phyloP scores from a whole-genome alignment of 1,284 basidiomycete species.

The Butyriboletus appendiculatus region DNA sequence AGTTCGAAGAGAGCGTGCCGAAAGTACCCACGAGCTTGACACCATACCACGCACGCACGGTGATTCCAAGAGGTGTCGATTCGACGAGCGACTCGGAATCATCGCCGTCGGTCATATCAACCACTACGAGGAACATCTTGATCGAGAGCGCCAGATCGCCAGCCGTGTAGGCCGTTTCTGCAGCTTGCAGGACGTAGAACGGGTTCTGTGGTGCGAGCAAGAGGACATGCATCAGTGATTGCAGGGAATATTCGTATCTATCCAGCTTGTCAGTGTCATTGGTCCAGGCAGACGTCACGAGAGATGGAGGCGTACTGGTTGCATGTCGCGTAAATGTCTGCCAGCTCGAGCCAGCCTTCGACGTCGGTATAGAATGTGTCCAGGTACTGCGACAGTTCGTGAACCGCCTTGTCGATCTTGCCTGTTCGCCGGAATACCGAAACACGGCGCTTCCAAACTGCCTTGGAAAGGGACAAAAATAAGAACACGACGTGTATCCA shows the following conservation, averaged over 20 bases:
- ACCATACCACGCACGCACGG: slow-evolving; percentile 82
- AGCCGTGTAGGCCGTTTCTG: slow-evolving; percentile 85
- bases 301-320: slow-evolving; percentile 59
- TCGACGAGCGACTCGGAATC: slow-evolving; percentile 42
- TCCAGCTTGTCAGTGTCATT: slow-evolving; percentile 41
- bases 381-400: slow-evolving; percentile 78
- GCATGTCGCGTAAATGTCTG: slow-evolving; percentile 81
- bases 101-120: slow-evolving; percentile 81
- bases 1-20: not conserved
- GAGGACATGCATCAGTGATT: slow-evolving; percentile 80
- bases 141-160: slow-evolving; percentile 76
- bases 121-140: slow-evolving; percentile 79
- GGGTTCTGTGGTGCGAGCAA: slow-evolving; percentile 85
- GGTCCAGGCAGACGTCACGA: not conserved
- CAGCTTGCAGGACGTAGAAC: slow-evolving; percentile 79
- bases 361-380: slow-evolving; percentile 94
- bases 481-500: not conserved
- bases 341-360: slow-evolving; percentile 93
- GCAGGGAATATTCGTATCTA: slow-evolving; percentile 47
- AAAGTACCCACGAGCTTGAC: slow-evolving; percentile 70
- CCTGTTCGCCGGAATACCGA: slow-evolving; percentile 66
- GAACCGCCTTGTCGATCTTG: slow-evolving; percentile 65
- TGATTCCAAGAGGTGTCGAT: slow-evolving; percentile 55
- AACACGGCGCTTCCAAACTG: slow-evolving; percentile 83
- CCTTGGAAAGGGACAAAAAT: slow-evolving; percentile 36